Base-by-base conservation (phyloP, 2,329 filamentous ascomycete genomes). In the Paraconiothyrium sp. region DNA sequence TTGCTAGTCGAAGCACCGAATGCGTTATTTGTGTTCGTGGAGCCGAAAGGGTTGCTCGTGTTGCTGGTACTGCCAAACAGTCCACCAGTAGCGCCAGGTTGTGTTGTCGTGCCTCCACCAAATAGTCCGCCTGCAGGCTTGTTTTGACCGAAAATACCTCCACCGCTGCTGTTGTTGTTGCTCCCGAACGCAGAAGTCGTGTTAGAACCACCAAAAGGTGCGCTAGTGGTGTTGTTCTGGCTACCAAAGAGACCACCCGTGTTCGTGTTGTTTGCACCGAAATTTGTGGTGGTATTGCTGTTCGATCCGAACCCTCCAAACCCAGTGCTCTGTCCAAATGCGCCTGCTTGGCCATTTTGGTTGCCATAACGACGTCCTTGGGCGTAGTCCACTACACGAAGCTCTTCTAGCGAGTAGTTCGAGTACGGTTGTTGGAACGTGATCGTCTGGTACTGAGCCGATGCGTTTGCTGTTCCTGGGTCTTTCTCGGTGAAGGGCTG, bases 321-420 rank as follows among this genome's bases (percentile, higher is more conserved):
- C 3, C 81, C 81, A 62, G 85, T 87, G 68, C 83, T 85, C 61
- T 89, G 84, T 20, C 93, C 94, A 78, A 97, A 97, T 8, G 91
- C 92, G 61, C 93, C 93, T 50, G 88, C 83, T 67, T 93, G 91
- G 34, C 92, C 93, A 64, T 90, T 92, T 46, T 87, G 86, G 78
- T 94, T 97, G 37, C 94, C 95, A 76, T 88, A 92, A 57, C 90
- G 90, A 61, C 94, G 89, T 54, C 94, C 94, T 78, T 94, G 91
- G 61, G 90, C 87, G 77, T 99, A 99, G 79, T 99, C 95, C 49
- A 89, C 92, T 63, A 97, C 60, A 20, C 83, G 79, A 68, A 85
- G 62, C 67, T 85, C 83, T 65, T 91, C 95, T n/a, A 92, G 88
- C 10, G 94, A 97, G 83, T 91, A 98, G 76, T 95, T 96, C 78